A percentile compares a stretch with the other conserved stretches of the same genome.
phyloP scores from a whole-genome alignment of 345 rosid species.

The Populus nigra region DNA sequence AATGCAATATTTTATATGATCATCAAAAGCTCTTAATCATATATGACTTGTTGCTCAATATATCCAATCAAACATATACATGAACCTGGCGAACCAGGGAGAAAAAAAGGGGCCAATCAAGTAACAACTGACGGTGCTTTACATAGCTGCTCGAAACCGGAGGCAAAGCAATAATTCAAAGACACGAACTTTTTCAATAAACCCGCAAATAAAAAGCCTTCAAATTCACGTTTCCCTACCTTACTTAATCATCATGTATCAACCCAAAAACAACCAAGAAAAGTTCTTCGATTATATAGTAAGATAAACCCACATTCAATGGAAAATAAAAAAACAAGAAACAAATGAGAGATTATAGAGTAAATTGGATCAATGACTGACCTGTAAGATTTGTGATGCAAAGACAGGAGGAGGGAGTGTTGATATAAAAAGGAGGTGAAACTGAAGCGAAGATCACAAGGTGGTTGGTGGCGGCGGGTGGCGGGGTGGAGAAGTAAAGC shows the following conservation, averaged over 20 bases:
- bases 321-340: background rate
- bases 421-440: background rate
- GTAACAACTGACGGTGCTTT: background rate
- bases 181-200: background rate
- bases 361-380: background rate
- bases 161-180: background rate
- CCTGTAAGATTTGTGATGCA: slow-evolving; percentile 12
- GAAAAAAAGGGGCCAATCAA: background rate
- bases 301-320: background rate
- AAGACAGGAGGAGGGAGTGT: background rate
- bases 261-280: slow-evolving; percentile 19
- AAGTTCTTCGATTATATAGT: background rate
- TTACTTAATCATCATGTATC: background rate
- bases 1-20: background rate
- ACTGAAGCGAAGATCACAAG: background rate
- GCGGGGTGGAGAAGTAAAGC: background rate
- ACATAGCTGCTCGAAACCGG: background rate
- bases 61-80: background rate
- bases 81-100: background rate
- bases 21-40: background rate
- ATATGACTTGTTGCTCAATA: background rate
- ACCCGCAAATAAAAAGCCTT: background rate
- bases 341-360: background rate
- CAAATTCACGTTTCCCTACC: background rate
- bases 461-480: background rate